A percentile compares a stretch with the other conserved stretches of the same genome.
phyloP scores from a whole-genome alignment of 192 early-diverging fungal genomes.

The Kappamyces sp. region DNA sequence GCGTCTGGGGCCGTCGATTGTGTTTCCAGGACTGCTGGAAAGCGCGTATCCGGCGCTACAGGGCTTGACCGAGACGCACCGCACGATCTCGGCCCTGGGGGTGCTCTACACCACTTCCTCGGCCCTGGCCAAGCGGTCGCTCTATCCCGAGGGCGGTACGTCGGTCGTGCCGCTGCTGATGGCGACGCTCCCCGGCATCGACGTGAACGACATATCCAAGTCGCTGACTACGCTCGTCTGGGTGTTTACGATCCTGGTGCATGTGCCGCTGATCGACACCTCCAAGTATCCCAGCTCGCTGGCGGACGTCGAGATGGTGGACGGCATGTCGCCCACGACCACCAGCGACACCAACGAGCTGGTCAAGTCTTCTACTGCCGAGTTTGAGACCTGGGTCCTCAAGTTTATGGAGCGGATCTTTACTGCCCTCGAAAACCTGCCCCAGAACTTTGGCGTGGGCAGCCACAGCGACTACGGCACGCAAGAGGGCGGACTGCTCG shows the following conservation, averaged over 20 bases:
- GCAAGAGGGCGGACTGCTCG: conserved; percentile 8
- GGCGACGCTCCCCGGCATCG: conserved; percentile 81
- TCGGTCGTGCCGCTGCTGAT: conserved; percentile 73
- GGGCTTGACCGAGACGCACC: conserved; percentile 77
- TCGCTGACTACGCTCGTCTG: conserved; percentile 66
- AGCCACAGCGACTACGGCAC: conserved; percentile 4
- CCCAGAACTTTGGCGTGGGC: conserved; percentile 47
- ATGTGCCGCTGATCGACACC: conserved; percentile 62
- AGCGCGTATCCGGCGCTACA: conserved; percentile 84
- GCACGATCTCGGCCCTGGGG: conserved; percentile 78
- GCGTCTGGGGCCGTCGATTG: conserved; percentile 70
- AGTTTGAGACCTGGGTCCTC: conserved; percentile 84
- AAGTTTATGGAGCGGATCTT: conserved; percentile 77
- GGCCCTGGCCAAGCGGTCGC: conserved; percentile 64
- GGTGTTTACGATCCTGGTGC: conserved; percentile 56
- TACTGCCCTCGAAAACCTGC: conserved; percentile 70
- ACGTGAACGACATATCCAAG: conserved; percentile 88
- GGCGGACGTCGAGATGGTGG: conserved; percentile 34
- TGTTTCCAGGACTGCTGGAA: conserved; percentile 78
- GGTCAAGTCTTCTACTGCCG: conserved; percentile 63
- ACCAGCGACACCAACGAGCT: conserved; percentile 52
- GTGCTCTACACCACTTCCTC: conserved; percentile 63
- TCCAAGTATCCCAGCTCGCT: conserved; percentile 29
- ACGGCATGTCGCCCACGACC: conserved; percentile 22
- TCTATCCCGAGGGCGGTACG: conserved; percentile 81